Evolutionary conservation across 2,329 filamentous ascomycete genomes (phyloP).

Genomic region (Aspergillus carbonarius): DNA sequence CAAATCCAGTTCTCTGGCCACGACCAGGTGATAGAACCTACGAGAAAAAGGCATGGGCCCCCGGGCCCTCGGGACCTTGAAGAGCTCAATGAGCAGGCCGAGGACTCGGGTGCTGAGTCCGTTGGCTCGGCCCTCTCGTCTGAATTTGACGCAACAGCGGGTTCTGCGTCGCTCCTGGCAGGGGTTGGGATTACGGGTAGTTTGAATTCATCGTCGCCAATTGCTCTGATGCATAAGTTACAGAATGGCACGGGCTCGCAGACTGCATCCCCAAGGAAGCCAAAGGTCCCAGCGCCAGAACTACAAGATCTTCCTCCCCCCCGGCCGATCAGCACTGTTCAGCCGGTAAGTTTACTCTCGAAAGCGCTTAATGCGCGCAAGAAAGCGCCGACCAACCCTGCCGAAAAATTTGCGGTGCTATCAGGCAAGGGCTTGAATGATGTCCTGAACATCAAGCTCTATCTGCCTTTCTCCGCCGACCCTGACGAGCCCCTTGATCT

Average conservation of each 20-base stretch:
- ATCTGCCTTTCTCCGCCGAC: constrained; percentile 58
- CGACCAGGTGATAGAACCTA: constrained; percentile 37
- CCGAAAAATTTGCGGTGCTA: constrained; percentile 60
- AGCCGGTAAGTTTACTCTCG: constrained; percentile 58
- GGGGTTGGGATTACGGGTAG: constrained; percentile 46
- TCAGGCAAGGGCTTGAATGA: constrained; percentile 61
- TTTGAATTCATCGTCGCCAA: constrained; percentile 52
- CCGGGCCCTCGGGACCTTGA: constrained; percentile 30
- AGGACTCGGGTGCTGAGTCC: constrained; percentile 51
- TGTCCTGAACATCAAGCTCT: constrained; percentile 64
- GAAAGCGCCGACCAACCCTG: constrained; percentile 58
- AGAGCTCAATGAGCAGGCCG: constrained; percentile 41
- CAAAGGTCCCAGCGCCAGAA: constrained; percentile 46
- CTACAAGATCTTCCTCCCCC: constrained; percentile 61
- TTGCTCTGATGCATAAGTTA: constrained; percentile 44
- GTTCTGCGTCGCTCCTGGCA: constrained; percentile 58
- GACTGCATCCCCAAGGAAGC: constrained; percentile 53
- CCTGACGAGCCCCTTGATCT: constrained; percentile 59
- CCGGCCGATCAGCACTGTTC: constrained; percentile 59
- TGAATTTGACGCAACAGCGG: constrained; percentile 55
- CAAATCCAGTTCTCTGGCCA: constrained; percentile 49
- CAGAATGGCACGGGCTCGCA: constrained; percentile 35
- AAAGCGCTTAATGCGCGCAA: constrained; percentile 58
- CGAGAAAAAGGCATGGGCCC: constrained; percentile 27
- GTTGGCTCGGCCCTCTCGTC: constrained; percentile 52